Conservation (phyloP, 345 rosid species). For the Kandelia obovata region DNA sequence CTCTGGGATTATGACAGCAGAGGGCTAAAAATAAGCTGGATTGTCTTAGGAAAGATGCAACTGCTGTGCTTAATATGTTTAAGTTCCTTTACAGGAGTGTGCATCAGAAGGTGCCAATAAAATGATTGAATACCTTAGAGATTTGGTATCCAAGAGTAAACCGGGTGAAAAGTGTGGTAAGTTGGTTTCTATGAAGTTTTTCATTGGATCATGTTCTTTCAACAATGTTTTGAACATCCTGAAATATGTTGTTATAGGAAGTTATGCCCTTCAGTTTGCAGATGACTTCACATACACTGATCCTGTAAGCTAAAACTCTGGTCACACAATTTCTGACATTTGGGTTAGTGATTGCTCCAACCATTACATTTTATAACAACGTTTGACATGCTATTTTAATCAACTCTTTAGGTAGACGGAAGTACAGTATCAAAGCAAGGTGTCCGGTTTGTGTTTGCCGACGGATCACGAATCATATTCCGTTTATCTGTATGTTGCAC, state of each 20-base stretch:
- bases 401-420: constrained; percentile 73
- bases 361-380: background rate
- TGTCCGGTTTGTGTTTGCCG: constrained; percentile 79
- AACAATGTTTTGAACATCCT: constrained; percentile 11
- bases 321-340: background rate
- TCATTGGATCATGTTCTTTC: background rate
- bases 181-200: constrained; percentile 16
- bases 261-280: constrained; percentile 67
- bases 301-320: constrained; percentile 56
- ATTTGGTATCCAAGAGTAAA: constrained; percentile 60
- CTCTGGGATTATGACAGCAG: background rate
- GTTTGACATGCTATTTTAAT: background rate
- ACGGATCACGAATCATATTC: constrained; percentile 85
- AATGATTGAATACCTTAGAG: constrained; percentile 78
- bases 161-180: constrained; percentile 70
- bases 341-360: background rate
- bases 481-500: constrained; percentile 68
- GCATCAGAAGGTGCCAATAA: constrained; percentile 91
- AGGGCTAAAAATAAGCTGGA: constrained; percentile 1
- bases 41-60: constrained; percentile 12
- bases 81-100: constrained; percentile 59
- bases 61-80: background rate
- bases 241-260: constrained; percentile 43
- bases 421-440: constrained; percentile 91
- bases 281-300: constrained; percentile 90